phyloP scores from a whole-genome alignment of 441 rosid species.

The Mallotus japonicus region DNA sequence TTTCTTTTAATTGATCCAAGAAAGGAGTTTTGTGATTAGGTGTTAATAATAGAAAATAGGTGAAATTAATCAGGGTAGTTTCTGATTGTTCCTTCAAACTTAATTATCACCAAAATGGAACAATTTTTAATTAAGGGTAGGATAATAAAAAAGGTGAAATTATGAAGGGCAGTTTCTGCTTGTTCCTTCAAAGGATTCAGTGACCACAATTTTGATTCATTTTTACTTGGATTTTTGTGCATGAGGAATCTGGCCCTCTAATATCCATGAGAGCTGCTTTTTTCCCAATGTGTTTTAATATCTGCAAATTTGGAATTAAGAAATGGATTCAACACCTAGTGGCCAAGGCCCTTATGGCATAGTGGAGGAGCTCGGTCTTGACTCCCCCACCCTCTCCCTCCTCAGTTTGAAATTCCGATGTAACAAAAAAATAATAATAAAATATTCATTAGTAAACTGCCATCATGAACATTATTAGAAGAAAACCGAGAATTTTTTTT shows the following conservation, averaged over 20 bases:
- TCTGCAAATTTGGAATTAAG: too few relatives aligned
- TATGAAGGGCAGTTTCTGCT: background rate
- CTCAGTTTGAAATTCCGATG: too few relatives aligned
- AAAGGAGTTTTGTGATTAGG: background rate
- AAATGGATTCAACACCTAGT: too few relatives aligned
- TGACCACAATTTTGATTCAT: background rate
- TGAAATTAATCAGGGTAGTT: background rate
- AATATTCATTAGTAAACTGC: background rate
- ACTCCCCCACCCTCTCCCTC: too few relatives aligned
- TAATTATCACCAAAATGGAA: background rate
- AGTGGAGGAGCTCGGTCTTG: too few relatives aligned
- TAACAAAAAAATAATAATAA: too few relatives aligned
- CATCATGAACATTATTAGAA: background rate
- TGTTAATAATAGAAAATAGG: background rate
- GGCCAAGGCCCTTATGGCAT: too few relatives aligned
- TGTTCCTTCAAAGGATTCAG: background rate
- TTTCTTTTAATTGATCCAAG: background rate
- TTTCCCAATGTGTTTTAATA: background rate
- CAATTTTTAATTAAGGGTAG: background rate
- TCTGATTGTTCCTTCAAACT: background rate
- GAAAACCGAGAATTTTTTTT: background rate
- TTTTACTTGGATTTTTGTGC: background rate
- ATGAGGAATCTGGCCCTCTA: background rate
- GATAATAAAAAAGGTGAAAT: background rate
- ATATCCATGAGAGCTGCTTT: background rate